Evolutionary conservation across 2,329 filamentous ascomycete species (phyloP), one percentile per base, ranked within the genome.

Genomic region (Monilinia polystroma): DNA sequence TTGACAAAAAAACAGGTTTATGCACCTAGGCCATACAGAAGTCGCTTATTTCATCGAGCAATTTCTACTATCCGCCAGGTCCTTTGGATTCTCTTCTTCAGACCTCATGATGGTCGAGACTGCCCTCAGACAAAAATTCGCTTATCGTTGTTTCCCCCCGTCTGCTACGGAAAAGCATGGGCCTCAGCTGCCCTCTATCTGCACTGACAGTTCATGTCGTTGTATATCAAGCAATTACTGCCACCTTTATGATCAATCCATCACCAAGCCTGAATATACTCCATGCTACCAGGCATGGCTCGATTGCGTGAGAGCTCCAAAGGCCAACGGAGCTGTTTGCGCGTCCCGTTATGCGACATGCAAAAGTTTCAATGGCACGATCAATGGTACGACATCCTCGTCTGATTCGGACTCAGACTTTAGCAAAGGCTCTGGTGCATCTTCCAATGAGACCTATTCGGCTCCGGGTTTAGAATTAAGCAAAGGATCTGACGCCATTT

Each of bases 41-140:
- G 75, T 86, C 51, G 81, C 79, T 41, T 88, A 87, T 78, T 88
- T 88, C 78, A 83, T 87, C 73, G 70, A 79, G 54, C 85, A 88
- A 75, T 83, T 88, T 66, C 84, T 80, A 38, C 75, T 85, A 16
- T 79, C 85, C 6, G 85, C 83, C 8, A 77, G 80, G 49, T 86
- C 84, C 1, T 86, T 88, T 70, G 86, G 86, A 52, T 84, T 88
- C 53, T 78, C 82, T n/a, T 71, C 80, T 16, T 79, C 78, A 3
- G 86, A 88, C 72, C 77, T 86, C 58, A 73, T 73, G 26, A 75
- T 74, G 43, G 82, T 87, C 38, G 85, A 79, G 68, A 77, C 69
- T 43, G 79, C 81, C 1, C 81, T 89, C 55, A 80, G 77, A 69
- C 74, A 73, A 29, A 73, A 82, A 59, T 89, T 88, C 76, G 81